Evolutionary conservation across 805 yeast genomes (phyloP).

Genomic region (Wickerhamomyces sydowiorum): DNA sequence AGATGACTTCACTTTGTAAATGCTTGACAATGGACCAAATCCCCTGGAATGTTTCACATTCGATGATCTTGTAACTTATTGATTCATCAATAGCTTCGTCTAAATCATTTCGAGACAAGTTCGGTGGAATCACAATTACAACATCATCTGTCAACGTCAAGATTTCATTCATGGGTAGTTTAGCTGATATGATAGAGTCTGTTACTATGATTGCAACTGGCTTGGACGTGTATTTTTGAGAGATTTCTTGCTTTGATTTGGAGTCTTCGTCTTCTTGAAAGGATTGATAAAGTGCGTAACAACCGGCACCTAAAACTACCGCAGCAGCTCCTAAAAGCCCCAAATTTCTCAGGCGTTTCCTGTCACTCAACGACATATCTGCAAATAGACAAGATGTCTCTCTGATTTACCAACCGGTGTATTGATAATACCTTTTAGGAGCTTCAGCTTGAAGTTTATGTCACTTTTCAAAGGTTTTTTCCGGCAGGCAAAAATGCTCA

Average conservation of each 20-base stretch:
- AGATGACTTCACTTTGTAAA: constrained; percentile 30
- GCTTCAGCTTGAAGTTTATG: no score
- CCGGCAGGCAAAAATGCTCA: background rate
- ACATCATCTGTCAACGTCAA: constrained; percentile 21
- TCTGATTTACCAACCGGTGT: no score
- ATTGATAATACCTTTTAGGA: no score
- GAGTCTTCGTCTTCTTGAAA: background rate
- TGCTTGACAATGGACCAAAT: constrained; percentile 53
- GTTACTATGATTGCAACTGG: constrained; percentile 19
- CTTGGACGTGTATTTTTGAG: constrained; percentile 14
- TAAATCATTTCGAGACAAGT: constrained; percentile 13
- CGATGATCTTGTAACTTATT: constrained; percentile 30
- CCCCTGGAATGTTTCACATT: constrained; percentile 43
- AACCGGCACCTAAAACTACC: constrained; percentile 5
- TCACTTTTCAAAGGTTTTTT: background rate
- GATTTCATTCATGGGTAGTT: constrained; percentile 20
- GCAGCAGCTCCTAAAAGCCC: constrained; percentile 7
- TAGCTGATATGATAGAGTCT: constrained; percentile 21
- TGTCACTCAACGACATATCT: background rate
- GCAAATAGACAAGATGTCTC: background rate
- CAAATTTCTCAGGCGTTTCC: background rate
- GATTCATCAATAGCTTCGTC: constrained; percentile 15
- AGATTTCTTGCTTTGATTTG: background rate
- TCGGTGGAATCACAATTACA: constrained; percentile 31
- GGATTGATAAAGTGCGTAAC: constrained; percentile 10